These are phyloP conservation scores for Hermanozyma aechmeae DNA, from an alignment of 805 yeast genomes.

Conservation along the genomic window DNA sequence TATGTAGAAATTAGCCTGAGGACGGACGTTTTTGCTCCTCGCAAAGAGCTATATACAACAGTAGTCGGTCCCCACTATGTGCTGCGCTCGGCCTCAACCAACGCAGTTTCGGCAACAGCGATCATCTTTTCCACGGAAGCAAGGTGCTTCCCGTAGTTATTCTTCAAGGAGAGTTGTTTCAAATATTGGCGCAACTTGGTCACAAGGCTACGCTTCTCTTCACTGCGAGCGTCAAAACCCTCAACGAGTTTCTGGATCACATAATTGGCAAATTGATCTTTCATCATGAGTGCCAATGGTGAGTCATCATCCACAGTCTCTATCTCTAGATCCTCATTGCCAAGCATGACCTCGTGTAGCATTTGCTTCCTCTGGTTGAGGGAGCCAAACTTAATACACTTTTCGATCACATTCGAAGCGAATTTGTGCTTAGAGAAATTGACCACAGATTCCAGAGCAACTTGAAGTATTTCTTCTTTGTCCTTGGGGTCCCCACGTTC, in stretches of 20 bases:
- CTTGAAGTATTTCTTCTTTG: constrained; percentile 50
- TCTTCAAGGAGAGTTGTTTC: constrained; percentile 55
- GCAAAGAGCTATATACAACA: no score
- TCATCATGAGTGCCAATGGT: constrained; percentile 85
- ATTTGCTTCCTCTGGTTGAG: constrained; percentile 52
- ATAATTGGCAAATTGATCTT: constrained; percentile 95
- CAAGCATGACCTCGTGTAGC: constrained; percentile 55
- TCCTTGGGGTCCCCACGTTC: constrained; percentile 68
- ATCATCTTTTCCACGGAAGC: constrained; percentile 74
- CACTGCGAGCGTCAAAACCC: constrained; percentile 51
- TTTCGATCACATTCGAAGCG: constrained; percentile 96
- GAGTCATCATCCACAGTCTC: constrained; percentile 50
- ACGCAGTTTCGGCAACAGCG: constrained; percentile 43
- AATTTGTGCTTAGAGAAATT: constrained; percentile 90
- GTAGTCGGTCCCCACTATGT: no score
- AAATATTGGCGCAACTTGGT: constrained; percentile 72
- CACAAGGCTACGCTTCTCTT: constrained; percentile 61
- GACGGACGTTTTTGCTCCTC: no score
- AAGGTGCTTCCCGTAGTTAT: constrained; percentile 70
- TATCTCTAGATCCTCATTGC: constrained; percentile 37
- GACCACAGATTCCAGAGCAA: constrained; percentile 65
- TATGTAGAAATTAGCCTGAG: no score
- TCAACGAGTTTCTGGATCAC: constrained; percentile 93
- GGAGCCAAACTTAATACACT: constrained; percentile 72
- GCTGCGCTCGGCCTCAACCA: constrained; percentile 29